Base-by-base conservation (phyloP, 257 asterid species). In the Schizonepeta tenuifolia region DNA sequence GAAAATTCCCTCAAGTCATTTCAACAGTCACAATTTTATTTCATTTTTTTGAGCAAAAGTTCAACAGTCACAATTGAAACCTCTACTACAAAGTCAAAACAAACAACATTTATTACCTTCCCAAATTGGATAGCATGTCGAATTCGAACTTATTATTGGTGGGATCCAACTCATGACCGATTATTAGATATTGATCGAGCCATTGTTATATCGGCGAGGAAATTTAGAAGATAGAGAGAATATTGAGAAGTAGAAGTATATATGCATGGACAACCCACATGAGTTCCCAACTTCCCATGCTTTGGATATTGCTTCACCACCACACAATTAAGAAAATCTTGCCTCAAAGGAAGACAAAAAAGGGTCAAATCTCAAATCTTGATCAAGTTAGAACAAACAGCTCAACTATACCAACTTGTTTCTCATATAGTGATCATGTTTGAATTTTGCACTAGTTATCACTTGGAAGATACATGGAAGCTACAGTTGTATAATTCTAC, bases 251-350 rank as follows among this genome's bases (percentile, higher is more conserved):
- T 18, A 68, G 7, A 41, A 31, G n/a, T 35, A 65, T 18, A 71
- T 24, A 24, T 60, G 49, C 10, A 75, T 24, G 78, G 89, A 83
- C 90, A 86, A 44, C 78, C 81, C 96, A 86, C 83, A 85, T 86
- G 96, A 85, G 85, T 40, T 67, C 92, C 92, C 89, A 86, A 85
- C 83, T 40, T 67, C 92, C 92, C 89, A 86, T 85, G 84, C 88
- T 78, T 79, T 78, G 76, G 57, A 51, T 49, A 62, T 64, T 76
- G 80, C 81, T 72, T 78, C 78, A 77, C 73, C 82, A 81, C 89
- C 87, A 79, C 85, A 81, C 76, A 68, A n/a, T n/a, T n/a, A n/a
- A 11, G 79, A 70, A 38, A 65, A 70, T 77, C 81, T 63, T 60
- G 79, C 58, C 51, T 17, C 26, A 67, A 58, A 63, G 14, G 14